Evolutionary conservation across 1,284 basidiomycete species (phyloP), one percentile per base, ranked within the genome.

Genomic region (Cutaneotrichosporon daszewskae): DNA sequence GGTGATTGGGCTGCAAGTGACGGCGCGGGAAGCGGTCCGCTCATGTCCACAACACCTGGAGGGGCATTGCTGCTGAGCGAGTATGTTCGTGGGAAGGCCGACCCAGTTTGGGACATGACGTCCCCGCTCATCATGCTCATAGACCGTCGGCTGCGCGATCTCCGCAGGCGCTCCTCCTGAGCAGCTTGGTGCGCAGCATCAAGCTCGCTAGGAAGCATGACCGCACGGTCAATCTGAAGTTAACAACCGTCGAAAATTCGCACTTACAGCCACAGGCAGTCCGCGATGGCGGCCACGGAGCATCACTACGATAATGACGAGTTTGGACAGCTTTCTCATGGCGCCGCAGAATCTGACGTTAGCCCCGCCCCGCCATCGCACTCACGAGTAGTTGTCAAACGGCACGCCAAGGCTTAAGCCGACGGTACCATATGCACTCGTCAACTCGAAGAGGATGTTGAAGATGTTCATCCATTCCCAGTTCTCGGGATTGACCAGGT

Each of bases 341-440:
- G 56, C 58, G 8, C 62, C 68, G 4, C 49, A 51, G 32, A 68
- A 32, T 10, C 40, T 41, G 38, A 16, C 2, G 31, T 40, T 22
- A 40, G 38, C 20, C 3, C 1, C 14, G n/a, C 17, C 17, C 4
- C 7, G 9, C 3, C 20, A 5, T 7, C 27, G 22, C 11, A 32
- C 38, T 40, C 31, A 63, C 27, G 62, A 60, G 33, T 53, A 68
- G 43, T 68, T 65, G 45, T 76, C 76, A 72, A 80, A 73, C 1
- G 82, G 79, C 4, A 84, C 71, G 1, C 87, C 87, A 2, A 87
- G 71, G 63, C 83, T 89, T 4, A 95, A 76, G 0, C 90, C 91
- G 48, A 95, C 88, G 4, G 85, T 85, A 4, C 89, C 89, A 62
- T 94, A 95, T 0, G 89, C 91, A 14, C 87, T 92, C 7, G 89